phyloP scores from a whole-genome alignment of 306 rosid species.

The Oxytropis ochrocephala region DNA sequence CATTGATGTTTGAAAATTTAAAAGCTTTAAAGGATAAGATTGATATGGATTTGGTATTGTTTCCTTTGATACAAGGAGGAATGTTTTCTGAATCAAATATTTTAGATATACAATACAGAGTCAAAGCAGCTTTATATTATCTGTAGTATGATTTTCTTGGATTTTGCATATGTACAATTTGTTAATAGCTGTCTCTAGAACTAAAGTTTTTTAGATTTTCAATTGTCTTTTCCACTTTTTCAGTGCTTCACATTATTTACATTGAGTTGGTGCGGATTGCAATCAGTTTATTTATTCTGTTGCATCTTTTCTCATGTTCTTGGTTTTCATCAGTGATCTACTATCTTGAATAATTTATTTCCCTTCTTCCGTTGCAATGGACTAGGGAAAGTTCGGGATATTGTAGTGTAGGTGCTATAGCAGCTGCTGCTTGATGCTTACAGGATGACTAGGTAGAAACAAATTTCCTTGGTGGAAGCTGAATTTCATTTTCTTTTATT shows the following conservation, averaged over 20 bases:
- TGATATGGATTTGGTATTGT: not conserved
- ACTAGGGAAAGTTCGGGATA: not conserved
- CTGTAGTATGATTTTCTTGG: not conserved
- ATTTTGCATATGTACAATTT: not conserved
- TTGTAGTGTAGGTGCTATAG: conserved; percentile 3
- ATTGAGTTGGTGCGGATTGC: not conserved
- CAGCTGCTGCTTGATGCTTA: conserved; percentile 6
- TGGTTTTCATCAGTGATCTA: not conserved
- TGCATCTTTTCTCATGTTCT: not conserved
- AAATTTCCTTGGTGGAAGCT: conserved; percentile 10
- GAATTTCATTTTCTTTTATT: not conserved
- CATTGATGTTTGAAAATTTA: not conserved
- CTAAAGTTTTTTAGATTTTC: not conserved
- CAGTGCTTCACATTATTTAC: not conserved
- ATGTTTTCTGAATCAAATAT: not conserved
- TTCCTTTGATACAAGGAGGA: not conserved
- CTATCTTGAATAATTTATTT: not conserved
- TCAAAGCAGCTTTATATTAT: not conserved
- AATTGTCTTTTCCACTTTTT: not conserved
- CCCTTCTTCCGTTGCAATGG: not conserved
- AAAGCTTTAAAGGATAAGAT: not conserved
- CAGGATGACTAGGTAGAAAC: not conserved
- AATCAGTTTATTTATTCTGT: not conserved
- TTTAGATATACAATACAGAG: not conserved
- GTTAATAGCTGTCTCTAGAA: not conserved